A percentile compares a stretch with the other conserved stretches of the same genome.
These are phyloP conservation scores for Kwoniella mangroviensis DNA, from an alignment of 768 basidiomycete genomes.

Conservation along the genomic window DNA sequence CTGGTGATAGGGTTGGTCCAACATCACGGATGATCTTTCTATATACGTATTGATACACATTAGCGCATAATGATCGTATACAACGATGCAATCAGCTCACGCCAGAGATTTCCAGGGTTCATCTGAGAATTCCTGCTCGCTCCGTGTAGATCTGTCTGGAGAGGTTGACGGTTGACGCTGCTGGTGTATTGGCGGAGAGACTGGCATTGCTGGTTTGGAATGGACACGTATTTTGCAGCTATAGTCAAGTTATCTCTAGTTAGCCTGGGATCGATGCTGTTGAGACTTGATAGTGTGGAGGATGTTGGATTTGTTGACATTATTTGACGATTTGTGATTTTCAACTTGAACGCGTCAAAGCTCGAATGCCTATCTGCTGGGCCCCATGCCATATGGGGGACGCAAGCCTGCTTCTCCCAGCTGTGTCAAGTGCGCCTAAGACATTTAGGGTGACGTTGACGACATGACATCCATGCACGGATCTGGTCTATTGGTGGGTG, in stretches of 20 bases:
- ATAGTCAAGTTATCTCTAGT: too few species aligned
- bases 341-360: not conserved
- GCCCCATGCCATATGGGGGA: too few species aligned
- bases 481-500: too few species aligned
- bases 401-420: not conserved
- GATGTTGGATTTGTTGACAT: not conserved
- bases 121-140: conserved; percentile 23
- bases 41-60: not conserved
- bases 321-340: not conserved
- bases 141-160: conserved; percentile 25
- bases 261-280: too few species aligned
- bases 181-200: not conserved
- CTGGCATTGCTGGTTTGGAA: not conserved
- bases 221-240: too few species aligned
- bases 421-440: not conserved
- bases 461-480: not conserved
- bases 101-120: conserved; percentile 31
- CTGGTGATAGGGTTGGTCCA: conserved; percentile 36
- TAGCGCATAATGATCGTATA: not conserved
- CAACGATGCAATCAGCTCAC: not conserved
- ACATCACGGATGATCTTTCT: conserved; percentile 41
- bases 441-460: not conserved
- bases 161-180: not conserved
- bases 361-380: too few species aligned
- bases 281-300: not conserved